A percentile compares a stretch with the other conserved stretches of the same genome.
phyloP scores from a whole-genome alignment of 83 land plant species.

The Picea abies region DNA sequence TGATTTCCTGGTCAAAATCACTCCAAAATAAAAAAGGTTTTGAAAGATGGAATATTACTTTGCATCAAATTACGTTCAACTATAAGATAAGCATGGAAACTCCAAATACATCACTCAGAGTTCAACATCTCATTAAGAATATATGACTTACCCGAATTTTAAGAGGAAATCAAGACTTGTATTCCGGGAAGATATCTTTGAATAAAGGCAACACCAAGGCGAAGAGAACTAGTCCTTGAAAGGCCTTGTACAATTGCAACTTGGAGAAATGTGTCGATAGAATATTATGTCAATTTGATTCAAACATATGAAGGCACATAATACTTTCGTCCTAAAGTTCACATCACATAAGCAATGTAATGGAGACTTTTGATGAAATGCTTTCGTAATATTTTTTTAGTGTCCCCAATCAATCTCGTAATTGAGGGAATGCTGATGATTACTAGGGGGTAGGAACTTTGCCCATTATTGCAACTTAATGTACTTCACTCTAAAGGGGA shows the following conservation, averaged over 20 bases:
- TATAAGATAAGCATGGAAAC: neutral
- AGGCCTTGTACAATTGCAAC: conserved; percentile 96
- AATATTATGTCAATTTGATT: neutral
- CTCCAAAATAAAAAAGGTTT: neutral
- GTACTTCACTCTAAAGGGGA: too few species aligned
- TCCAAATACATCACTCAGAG: neutral
- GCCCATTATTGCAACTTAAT: too few species aligned
- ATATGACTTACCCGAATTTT: conserved; percentile 63
- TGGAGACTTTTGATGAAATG: too few species aligned
- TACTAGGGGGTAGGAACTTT: too few species aligned
- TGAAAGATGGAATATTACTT: too few species aligned
- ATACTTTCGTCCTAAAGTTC: too few species aligned
- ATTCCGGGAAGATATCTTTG: conserved; percentile 74
- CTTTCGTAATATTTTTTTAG: too few species aligned
- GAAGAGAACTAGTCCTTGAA: conserved; percentile 95
- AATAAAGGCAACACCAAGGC: conserved; percentile 65
- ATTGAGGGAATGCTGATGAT: too few species aligned
- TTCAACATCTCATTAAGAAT: conserved; percentile 16
- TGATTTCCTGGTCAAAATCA: conserved; percentile 74
- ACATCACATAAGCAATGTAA: too few species aligned
- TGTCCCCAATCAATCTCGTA: too few species aligned
- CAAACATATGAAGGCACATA: too few species aligned
- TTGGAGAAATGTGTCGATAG: conserved; percentile 29
- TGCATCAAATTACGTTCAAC: neutral
- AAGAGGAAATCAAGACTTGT: conserved; percentile 86